These are phyloP conservation scores for Sporormia fimetaria DNA, from an alignment of 495 filamentous ascomycete species.

Conservation along the genomic window DNA sequence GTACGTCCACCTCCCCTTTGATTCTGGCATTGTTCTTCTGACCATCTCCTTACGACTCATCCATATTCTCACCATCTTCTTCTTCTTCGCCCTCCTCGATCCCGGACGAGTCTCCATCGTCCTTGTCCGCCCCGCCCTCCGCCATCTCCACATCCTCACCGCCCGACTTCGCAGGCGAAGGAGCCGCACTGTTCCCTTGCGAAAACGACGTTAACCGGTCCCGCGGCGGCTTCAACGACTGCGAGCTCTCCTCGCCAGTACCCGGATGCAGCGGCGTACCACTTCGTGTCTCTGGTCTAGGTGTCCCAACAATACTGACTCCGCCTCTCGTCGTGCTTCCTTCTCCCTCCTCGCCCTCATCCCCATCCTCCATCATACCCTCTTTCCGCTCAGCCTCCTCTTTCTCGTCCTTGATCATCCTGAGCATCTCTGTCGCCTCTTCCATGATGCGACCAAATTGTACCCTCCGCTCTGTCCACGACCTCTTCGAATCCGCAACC, in stretches of 20 bases:
- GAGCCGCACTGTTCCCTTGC: constrained; percentile 30
- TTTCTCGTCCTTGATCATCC: constrained; percentile 88
- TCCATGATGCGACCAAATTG: constrained; percentile 88
- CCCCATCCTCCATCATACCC: constrained; percentile 58
- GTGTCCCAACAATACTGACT: constrained; percentile 51
- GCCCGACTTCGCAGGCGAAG: constrained; percentile 28
- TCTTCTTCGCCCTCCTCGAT: constrained; percentile 59
- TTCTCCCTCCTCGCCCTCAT: constrained; percentile 63
- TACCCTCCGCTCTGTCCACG: constrained; percentile 74
- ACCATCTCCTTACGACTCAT: constrained; percentile 33
- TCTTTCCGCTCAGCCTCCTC: constrained; percentile 66
- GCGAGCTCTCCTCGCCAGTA: constrained; percentile 29
- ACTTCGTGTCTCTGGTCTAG: constrained; percentile 46
- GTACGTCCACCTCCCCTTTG: too few species aligned
- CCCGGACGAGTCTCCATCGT: constrained; percentile 42
- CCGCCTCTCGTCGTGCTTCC: constrained; percentile 35
- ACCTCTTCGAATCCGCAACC: constrained; percentile 65
- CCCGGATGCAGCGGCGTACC: constrained; percentile 40
- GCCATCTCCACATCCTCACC: constrained; percentile 27
- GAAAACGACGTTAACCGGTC: constrained; percentile 26
- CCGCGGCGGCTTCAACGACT: constrained; percentile 17
- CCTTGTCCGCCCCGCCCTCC: constrained; percentile 31
- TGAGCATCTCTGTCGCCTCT: constrained; percentile 73
- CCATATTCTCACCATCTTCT: constrained; percentile 47
- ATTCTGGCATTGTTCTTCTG: not conserved